A percentile compares a stretch with the other conserved stretches of the same genome.
phyloP scores from a whole-genome alignment of 768 basidiomycete species.

The Pleurotus tuoliensis region DNA sequence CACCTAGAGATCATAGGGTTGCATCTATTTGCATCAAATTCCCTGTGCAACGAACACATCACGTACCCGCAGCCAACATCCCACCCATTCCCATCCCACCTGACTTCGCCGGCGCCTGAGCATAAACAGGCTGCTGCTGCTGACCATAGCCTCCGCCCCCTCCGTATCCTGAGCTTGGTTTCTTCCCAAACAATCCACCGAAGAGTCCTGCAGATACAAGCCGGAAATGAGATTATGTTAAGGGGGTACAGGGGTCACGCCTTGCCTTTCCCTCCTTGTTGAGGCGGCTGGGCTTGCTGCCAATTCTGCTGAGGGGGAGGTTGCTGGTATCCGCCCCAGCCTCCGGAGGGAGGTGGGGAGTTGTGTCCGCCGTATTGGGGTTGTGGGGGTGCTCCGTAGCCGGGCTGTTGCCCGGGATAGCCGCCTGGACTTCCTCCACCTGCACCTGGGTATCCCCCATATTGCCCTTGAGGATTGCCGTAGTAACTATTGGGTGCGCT shows the following conservation, averaged over 20 bases:
- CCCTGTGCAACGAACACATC: slow-evolving; percentile 2
- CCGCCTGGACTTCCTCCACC: slow-evolving; percentile 18
- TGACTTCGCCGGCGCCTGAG: slow-evolving; percentile 31
- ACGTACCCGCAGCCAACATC: slow-evolving; percentile 40
- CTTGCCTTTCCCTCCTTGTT: slow-evolving; percentile 15
- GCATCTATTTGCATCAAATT: neutral
- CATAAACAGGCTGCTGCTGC: slow-evolving; percentile 29
- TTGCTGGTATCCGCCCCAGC: slow-evolving; percentile 10
- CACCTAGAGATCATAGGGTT: slow-evolving; percentile 31
- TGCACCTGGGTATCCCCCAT: slow-evolving; percentile 12
- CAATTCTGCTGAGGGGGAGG: slow-evolving; percentile 10
- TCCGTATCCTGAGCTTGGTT: slow-evolving; percentile 3
- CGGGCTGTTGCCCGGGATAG: slow-evolving; percentile 19
- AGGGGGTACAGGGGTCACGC: slow-evolving; percentile 7
- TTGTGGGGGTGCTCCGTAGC: slow-evolving; percentile 20
- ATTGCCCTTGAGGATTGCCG: slow-evolving; percentile 24
- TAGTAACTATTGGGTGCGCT: slow-evolving; percentile 16
- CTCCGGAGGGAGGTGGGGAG: slow-evolving; percentile 14
- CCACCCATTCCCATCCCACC: slow-evolving; percentile 51
- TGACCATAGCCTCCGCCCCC: slow-evolving; percentile 20
- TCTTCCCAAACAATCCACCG: slow-evolving; percentile 2
- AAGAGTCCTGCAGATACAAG: neutral
- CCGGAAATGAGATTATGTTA: neutral
- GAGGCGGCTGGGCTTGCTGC: slow-evolving; percentile 15
- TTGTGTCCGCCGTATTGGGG: slow-evolving; percentile 16